Base-by-base conservation (phyloP, 306 rosid species). In the Cicer cuneatum region DNA sequence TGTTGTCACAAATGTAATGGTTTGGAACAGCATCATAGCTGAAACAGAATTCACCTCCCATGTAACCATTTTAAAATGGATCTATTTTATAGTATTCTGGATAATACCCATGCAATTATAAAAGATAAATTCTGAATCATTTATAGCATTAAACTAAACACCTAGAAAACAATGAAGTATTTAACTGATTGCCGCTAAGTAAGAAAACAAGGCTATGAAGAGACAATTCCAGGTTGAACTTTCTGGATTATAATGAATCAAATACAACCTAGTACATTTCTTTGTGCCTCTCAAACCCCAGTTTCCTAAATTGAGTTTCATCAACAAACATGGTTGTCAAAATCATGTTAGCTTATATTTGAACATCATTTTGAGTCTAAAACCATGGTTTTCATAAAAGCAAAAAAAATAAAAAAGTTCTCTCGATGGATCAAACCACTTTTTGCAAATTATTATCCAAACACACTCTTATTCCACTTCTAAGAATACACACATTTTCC, bases 211-310 rank as follows among this genome's bases (percentile, higher is more conserved):
- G 5, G 46, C 62, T 53, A 48, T 42, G 45, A 16, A 40, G 37
- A 78, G 41, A 67, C 48, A 38, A 7, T 54, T 68, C n/a, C 16
- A 39, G 59, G 47, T 72, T 21, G 69, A 76, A 65, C 39, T 38
- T 69, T 39, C 46, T 35, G 42, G 53, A 74, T 51, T 37, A 62
- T 51, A 37, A 29, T 54, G 62, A 54, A 13, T 48, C 8, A 3
- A 37, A 54, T 45, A 53, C 56, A 72, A 19, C 37, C 7, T 37
- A 61, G 24, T 8, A 13, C 21, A 38, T 8, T 15, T 58, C 65
- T 58, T 29, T 58, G 65, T 2, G 16, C 9, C 41, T 12, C 40
- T 11, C 16, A 58, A 40, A 58, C 40, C 41, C 39, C 41, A 24
- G 33, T 24, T 24, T 24, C 33, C 0, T 35, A 60, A 60, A 60